phyloP scores from a whole-genome alignment of 805 yeast genomes.

The Debaryomyces hansenii region DNA sequence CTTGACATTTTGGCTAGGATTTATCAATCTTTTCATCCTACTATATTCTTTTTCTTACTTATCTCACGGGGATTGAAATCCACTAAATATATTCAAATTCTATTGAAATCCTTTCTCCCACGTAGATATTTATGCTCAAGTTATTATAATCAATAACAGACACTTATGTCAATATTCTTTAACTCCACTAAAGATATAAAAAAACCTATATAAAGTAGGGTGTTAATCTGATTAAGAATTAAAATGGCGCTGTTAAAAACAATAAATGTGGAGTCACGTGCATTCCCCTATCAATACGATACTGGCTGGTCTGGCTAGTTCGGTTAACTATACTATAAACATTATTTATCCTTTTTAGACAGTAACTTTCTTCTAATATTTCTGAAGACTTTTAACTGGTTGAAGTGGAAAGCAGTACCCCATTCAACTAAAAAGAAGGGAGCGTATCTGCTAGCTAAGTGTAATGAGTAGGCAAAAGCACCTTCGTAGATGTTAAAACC shows the following conservation, averaged over 20 bases:
- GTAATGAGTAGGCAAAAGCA: slow-evolving; percentile 16
- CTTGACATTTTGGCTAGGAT: not conserved
- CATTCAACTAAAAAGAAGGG: slow-evolving; percentile 28
- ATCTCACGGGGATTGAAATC: not conserved
- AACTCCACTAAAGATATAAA: no score
- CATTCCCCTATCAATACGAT: not conserved
- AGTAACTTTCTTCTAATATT: slow-evolving; percentile 13
- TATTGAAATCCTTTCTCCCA: slow-evolving; percentile 1
- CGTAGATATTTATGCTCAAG: not conserved
- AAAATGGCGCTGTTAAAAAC: not conserved
- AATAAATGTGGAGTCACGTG: not conserved
- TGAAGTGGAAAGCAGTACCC: slow-evolving; percentile 20
- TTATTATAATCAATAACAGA: no score
- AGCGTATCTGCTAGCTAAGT: slow-evolving; percentile 15
- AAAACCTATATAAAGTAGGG: not conserved
- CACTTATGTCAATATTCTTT: no score
- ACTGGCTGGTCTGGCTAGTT: no score
- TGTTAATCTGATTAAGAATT: not conserved
- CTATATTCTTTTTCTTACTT: not conserved
- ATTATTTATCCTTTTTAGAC: not conserved
- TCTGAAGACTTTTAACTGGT: slow-evolving; percentile 21
- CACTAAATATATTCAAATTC: not conserved
- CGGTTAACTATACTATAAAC: not conserved
- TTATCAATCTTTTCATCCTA: not conserved
- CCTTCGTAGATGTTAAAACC: slow-evolving; percentile 33